Conservation (phyloP, 345 rosid genomes). For the Anastatica hierochuntica region DNA sequence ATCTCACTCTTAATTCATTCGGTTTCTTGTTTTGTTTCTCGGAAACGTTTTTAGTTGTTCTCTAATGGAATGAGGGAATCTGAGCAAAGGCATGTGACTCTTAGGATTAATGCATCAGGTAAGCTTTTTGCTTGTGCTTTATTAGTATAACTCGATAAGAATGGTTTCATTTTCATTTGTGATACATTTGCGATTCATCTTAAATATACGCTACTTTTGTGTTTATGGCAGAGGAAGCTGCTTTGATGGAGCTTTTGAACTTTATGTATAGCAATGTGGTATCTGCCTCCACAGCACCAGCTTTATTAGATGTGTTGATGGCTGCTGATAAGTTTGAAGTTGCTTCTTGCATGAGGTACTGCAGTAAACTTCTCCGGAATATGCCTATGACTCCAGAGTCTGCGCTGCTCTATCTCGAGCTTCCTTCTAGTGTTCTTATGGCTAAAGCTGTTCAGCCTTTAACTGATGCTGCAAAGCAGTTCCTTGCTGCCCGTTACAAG, state of each 20-base stretch:
- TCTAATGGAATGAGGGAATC: conserved; percentile 99
- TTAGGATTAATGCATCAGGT: conserved; percentile 83
- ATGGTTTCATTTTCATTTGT: too few species aligned
- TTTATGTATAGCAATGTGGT: conserved; percentile 84
- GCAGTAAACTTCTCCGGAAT: conserved; percentile 67
- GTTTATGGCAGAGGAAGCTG: conserved; percentile 72
- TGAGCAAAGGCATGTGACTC: conserved; percentile 81
- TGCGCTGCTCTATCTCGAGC: conserved; percentile 89
- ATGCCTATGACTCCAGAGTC: conserved; percentile 85
- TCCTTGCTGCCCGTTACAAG: conserved; percentile 69
- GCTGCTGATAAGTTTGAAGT: conserved; percentile 98
- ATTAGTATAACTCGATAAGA: too few species aligned
- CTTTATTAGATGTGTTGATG: conserved; percentile 87
- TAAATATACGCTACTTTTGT: not conserved
- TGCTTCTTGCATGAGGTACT: conserved; percentile 96
- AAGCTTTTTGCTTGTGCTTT: too few species aligned
- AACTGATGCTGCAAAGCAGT: conserved; percentile 88
- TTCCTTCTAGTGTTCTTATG: conserved; percentile 88
- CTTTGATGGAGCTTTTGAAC: conserved; percentile 88
- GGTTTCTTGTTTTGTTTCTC: too few species aligned
- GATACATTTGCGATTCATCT: too few species aligned
- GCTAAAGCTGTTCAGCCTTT: conserved; percentile 90
- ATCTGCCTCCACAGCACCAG: conserved; percentile 63
- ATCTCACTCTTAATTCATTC: not conserved
- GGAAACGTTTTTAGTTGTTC: too few species aligned